Percentiles rank a stretch among this genome's conserved stretches.
These are phyloP conservation scores for Haplosporangium sp. DNA, from an alignment of 371 early-diverging fungal species.

Conservation along the genomic window DNA sequence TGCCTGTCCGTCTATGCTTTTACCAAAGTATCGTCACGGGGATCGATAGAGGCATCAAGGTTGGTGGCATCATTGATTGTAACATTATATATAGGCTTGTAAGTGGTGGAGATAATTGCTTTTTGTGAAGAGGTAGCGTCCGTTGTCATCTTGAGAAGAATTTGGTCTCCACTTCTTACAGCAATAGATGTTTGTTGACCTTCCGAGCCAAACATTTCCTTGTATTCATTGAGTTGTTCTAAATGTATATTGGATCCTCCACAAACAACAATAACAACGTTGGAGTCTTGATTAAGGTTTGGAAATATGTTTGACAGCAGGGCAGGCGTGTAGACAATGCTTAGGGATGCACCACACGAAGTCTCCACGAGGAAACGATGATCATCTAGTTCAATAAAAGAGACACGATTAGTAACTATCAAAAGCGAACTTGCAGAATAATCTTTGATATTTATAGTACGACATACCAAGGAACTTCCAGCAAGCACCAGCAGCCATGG, in stretches of 20 bases:
- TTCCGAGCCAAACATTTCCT: constrained; percentile 57
- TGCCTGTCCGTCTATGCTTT: neutral
- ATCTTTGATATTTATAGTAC: neutral
- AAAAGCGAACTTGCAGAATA: neutral
- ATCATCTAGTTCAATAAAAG: constrained; percentile 60
- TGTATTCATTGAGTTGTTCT: constrained; percentile 61
- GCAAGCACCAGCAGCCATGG: constrained; percentile 69
- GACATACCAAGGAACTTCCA: constrained; percentile 66
- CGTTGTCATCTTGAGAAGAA: constrained; percentile 63
- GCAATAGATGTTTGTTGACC: constrained; percentile 64
- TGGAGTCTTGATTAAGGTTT: constrained; percentile 59
- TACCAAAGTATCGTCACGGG: neutral
- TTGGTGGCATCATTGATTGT: neutral
- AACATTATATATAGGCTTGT: constrained; percentile 4
- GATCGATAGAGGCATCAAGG: neutral
- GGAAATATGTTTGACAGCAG: constrained; percentile 68
- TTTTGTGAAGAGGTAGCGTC: constrained; percentile 38
- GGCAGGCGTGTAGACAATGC: constrained; percentile 64
- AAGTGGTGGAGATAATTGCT: constrained; percentile 22
- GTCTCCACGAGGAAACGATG: constrained; percentile 68
- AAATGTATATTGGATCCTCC: constrained; percentile 72
- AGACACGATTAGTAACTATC: neutral
- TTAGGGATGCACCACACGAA: constrained; percentile 69
- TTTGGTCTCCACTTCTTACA: constrained; percentile 70
- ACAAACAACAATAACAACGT: constrained; percentile 69